phyloP scores from a whole-genome alignment of 345 rosid species.

The Cardamine occulta region DNA sequence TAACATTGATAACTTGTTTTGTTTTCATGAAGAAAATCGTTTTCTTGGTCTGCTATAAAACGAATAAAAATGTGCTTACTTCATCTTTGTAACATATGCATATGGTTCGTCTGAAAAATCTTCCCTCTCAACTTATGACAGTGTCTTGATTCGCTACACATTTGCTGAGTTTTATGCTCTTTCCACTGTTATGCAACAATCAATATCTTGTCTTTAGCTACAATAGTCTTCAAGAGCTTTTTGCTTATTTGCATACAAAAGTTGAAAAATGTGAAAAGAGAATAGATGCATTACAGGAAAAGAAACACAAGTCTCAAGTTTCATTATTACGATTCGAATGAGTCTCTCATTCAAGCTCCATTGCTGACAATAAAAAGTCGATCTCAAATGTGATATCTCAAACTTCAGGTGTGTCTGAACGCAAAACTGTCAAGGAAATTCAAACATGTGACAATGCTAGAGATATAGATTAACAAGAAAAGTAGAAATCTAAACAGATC shows the following conservation, averaged over 20 bases:
- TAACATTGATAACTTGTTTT: neutral
- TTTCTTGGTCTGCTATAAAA: neutral
- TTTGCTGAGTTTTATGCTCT: conserved; percentile 10
- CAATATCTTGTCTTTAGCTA: conserved; percentile 10
- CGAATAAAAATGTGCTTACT: neutral
- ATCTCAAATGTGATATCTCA: conserved; percentile 25
- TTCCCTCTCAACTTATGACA: neutral
- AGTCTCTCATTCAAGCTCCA: conserved; percentile 20
- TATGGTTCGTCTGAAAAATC: neutral
- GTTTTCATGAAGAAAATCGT: neutral
- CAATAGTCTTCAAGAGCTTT: neutral
- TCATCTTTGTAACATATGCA: neutral
- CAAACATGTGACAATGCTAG: neutral
- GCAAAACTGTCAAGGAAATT: conserved; percentile 28
- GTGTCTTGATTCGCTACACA: neutral
- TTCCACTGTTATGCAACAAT: neutral
- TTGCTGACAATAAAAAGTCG: conserved; percentile 12
- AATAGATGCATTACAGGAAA: neutral
- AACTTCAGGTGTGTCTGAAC: conserved; percentile 38
- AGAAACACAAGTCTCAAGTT: neutral
- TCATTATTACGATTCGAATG: conserved; percentile 20
- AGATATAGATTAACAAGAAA: neutral
- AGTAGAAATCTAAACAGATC: neutral
- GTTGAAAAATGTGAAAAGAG: neutral
- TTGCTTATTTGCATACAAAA: conserved; percentile 18